Evolutionary conservation across 2,329 filamentous ascomycete genomes (phyloP), one percentile per base, ranked within the genome.

Genomic region (Graphium sp.): DNA sequence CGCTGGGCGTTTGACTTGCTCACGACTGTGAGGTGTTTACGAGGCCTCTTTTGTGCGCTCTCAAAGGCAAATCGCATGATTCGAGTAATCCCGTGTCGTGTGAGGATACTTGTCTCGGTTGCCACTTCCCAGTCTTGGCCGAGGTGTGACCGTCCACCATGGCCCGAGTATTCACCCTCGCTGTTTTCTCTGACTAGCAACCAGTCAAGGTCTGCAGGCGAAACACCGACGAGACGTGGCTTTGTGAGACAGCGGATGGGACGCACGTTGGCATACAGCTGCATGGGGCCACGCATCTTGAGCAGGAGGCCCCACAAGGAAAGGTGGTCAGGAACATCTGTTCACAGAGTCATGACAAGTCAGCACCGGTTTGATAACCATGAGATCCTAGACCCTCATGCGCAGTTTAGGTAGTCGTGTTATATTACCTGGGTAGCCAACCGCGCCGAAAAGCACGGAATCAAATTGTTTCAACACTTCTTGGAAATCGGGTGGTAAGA

Each of bases 1-100:
- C 71, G 53, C 47, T 74, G 68, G 0, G 70, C 69, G 42, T 76
- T 76, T 31, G 62, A 69, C 50, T 76, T 76, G 2, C 68, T 74
- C 12, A 76, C 71, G 2, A 75, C 58, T 0, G 68, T 75, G 15
- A 76, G 43, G 13, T 60, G 50, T 49, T 71, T 74, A 32, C 58
- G 55, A 1, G 64, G 60, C n/a, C 71, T 50, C 30, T 50, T 33
- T 29, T 30, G 41, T 2, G 60, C 71, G 13, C 51, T 62, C 45
- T 72, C 62, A 37, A 73, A 76, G 0, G 70, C 71, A 36, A 75
- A 75, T 2, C 68, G 57, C 42, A 76, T 63, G 20, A 74, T 56
- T 6, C 72, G 50, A 42, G 73, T 66, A 1, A 74, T 60, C 4
- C 59, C 64, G 34, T 66, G 57, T 2, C 67, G 58, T 1, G 67